Base-by-base conservation (phyloP, 2,329 filamentous ascomycete genomes). In the Nemania sp. region DNA sequence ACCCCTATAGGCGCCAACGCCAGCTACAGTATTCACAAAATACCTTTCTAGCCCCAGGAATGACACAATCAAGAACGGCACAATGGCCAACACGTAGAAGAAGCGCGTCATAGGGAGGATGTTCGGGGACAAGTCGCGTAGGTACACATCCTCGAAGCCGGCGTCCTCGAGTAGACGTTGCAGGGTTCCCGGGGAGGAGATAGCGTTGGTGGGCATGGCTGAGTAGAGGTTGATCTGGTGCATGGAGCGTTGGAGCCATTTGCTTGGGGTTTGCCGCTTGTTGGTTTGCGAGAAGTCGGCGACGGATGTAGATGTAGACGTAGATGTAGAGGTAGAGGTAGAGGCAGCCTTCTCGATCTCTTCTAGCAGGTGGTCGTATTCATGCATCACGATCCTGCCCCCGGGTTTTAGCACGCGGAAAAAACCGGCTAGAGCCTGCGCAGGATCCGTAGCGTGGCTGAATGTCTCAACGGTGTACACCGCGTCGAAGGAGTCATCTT, bases 381-480 rank as follows among this genome's bases (percentile, higher is more conserved):
- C 84, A 71, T 82, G 80, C 53, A 85, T 73, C 1, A 79, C 81
- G 7, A 87, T 55, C 1, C 77, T 77, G 1, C 85, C 85, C 29
- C 85, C 85, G 1, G 84, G 84, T 26, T 78, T 77, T 5, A 87
- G 75, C 0, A 86, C 69, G 15, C 84, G 81, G 72, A 79, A 81
- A 75, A 87, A 87, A 20, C 82, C 82, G 5, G 68, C 70, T 1
- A 86, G 76, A 1, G 82, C 85, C 6, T 73, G 75, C 47, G 79
- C 70, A 0, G 83, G 81, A 45, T 87, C 80, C 0, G 82, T 84
- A 0, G 85, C 84, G 71, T 88, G 85, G 0, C 87, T 85, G 54
- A 88, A 81, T 0, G 85, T 86, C 74, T 88, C 85, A 82, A 87
- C 85, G 0, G 85, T 87, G 73, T 87, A 88, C 29, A 84, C 76